A percentile compares a stretch with the other conserved stretches of the same genome.
Conservation (phyloP, 2,329 filamentous ascomycete genomes). For the Penicillium psychrosexuale region DNA sequence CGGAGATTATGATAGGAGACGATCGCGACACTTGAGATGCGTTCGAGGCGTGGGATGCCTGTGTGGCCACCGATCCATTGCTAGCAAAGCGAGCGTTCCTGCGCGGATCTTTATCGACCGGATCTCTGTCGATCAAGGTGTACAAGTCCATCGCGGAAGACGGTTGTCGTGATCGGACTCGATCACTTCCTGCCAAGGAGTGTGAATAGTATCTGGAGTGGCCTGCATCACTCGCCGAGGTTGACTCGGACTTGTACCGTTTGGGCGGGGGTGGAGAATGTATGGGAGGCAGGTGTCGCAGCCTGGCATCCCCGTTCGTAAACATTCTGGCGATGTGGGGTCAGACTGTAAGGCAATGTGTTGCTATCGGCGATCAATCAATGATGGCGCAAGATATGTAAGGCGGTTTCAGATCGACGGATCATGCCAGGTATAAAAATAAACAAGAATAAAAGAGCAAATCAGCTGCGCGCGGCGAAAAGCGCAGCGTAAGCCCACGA, state of each 20-base stretch:
- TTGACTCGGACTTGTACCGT: slow-evolving; percentile 26
- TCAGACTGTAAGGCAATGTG: slow-evolving; percentile 4
- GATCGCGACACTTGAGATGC: slow-evolving; percentile 17
- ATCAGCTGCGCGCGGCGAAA: not conserved
- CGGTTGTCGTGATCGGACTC: slow-evolving; percentile 31
- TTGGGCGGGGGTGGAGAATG: slow-evolving; percentile 21
- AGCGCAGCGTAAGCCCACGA: not conserved
- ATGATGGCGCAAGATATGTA: not conserved
- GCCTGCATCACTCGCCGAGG: slow-evolving; percentile 22
- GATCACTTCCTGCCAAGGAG: slow-evolving; percentile 26
- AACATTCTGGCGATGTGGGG: slow-evolving; percentile 6
- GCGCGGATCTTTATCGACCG: slow-evolving; percentile 19
- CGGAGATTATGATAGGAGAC: slow-evolving; percentile 19
- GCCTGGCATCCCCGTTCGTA: slow-evolving; percentile 11
- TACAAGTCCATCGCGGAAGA: slow-evolving; percentile 39
- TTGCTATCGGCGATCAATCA: not conserved
- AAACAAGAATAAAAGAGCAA: not conserved
- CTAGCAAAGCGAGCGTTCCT: slow-evolving; percentile 25
- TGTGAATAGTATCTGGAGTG: slow-evolving; percentile 24
- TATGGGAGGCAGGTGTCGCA: slow-evolving; percentile 20
- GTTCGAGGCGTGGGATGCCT: slow-evolving; percentile 19
- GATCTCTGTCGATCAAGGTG: slow-evolving; percentile 32
- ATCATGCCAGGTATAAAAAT: not conserved
- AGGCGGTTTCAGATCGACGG: not conserved
- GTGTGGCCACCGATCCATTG: slow-evolving; percentile 31